Conservation (phyloP, 2,329 filamentous ascomycete species). For the Calonectria pseudoturangicola region DNA sequence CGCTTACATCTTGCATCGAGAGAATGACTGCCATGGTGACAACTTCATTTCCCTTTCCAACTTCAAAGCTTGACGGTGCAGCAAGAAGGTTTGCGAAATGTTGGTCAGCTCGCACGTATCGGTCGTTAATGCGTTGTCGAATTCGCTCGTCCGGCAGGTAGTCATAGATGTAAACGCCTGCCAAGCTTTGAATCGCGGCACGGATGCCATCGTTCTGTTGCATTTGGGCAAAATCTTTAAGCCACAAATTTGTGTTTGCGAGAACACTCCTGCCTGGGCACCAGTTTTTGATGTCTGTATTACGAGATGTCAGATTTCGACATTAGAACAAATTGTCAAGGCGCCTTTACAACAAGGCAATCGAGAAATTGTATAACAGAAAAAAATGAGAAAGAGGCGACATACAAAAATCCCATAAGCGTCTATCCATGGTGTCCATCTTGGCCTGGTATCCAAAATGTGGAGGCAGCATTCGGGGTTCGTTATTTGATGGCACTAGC, state of each 20-base stretch:
- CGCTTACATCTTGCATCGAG: conserved; percentile 63
- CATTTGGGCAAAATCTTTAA: conserved; percentile 64
- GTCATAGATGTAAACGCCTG: conserved; percentile 65
- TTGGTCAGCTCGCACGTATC: conserved; percentile 56
- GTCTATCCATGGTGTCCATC: conserved; percentile 59
- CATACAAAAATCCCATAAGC: conserved; percentile 61
- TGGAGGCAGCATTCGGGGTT: conserved; percentile 53
- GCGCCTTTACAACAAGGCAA: conserved; percentile 3
- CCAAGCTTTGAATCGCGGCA: conserved; percentile 63
- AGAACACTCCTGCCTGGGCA: conserved; percentile 64
- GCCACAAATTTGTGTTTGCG: conserved; percentile 62
- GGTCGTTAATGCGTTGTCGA: conserved; percentile 58
- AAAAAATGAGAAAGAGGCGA: conserved; percentile 30
- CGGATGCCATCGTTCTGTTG: conserved; percentile 59
- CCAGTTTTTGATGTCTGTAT: conserved; percentile 62
- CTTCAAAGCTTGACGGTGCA: conserved; percentile 46
- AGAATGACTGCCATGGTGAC: conserved; percentile 62
- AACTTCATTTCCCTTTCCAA: conserved; percentile 56
- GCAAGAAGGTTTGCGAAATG: conserved; percentile 57
- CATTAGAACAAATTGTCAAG: background rate
- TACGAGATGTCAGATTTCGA: conserved; percentile 29
- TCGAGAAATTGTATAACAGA: background rate
- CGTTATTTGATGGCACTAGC: conserved; percentile 38
- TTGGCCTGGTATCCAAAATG: conserved; percentile 58
- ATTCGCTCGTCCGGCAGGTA: conserved; percentile 60